These are phyloP conservation scores for Euphorbia schlechtendalii DNA, from an alignment of 441 rosid species.

Conservation along the genomic window DNA sequence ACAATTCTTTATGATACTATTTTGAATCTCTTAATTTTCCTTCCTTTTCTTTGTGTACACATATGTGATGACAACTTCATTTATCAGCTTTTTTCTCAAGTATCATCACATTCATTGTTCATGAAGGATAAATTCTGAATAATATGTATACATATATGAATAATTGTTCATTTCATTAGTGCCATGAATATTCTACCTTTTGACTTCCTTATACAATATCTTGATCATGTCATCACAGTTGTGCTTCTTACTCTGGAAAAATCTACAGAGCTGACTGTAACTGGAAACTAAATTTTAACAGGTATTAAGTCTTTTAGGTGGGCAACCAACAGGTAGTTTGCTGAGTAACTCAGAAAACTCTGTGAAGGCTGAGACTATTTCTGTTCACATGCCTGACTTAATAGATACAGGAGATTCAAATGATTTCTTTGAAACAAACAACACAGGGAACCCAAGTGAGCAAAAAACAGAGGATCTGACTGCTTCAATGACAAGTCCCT, in stretches of 20 bases:
- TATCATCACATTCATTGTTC: not conserved
- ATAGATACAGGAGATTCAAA: conserved; percentile 71
- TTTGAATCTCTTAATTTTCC: not conserved
- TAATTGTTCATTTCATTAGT: not conserved
- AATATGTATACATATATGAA: no score
- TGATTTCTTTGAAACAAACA: conserved; percentile 39
- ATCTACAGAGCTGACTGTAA: conserved; percentile 3
- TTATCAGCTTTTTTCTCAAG: not conserved
- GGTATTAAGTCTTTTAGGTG: conserved; percentile 74
- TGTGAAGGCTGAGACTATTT: conserved; percentile 35
- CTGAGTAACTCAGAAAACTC: conserved; percentile 40
- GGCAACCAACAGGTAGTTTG: conserved; percentile 34
- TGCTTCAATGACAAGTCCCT: conserved; percentile 35
- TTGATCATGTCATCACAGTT: not conserved
- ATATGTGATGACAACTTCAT: not conserved
- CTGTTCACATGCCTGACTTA: conserved; percentile 70
- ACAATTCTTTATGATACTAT: conserved; percentile 5
- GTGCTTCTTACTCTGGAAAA: no score
- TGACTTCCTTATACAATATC: conserved; percentile 2
- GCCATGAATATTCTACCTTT: not conserved
- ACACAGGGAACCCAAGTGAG: conserved; percentile 33
- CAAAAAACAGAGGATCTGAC: conserved; percentile 28
- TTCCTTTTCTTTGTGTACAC: not conserved
- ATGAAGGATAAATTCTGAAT: not conserved
- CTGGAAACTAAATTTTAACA: conserved; percentile 22